Evolutionary conservation across 2,329 filamentous ascomycete genomes (phyloP).

Genomic region (Colletotrichum shisoi): DNA sequence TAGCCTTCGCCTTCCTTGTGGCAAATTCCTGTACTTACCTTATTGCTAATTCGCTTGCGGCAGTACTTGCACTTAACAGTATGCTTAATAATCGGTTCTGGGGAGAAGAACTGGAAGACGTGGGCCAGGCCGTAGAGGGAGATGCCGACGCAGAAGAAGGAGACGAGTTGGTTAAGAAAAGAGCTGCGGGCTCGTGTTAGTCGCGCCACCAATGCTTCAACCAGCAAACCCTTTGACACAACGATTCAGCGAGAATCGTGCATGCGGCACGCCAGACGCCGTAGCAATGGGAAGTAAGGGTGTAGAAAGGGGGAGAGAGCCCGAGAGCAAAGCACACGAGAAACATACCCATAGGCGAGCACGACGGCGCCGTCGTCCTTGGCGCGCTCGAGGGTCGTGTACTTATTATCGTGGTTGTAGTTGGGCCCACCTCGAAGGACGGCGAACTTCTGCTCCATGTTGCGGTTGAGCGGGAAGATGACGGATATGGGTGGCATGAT

Average conservation of each 20-base stretch:
- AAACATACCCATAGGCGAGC: constrained; percentile 72
- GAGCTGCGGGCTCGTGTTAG: constrained; percentile 49
- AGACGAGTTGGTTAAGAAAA: constrained; percentile 70
- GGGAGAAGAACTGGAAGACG: constrained; percentile 66
- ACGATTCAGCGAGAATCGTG: background rate
- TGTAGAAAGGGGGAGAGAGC: background rate
- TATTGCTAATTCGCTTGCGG: constrained; percentile 67
- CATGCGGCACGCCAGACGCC: background rate
- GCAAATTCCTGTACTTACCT: constrained; percentile 54
- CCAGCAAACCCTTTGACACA: no score
- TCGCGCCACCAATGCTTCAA: no score
- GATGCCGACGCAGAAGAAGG: constrained; percentile 71
- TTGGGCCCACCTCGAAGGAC: constrained; percentile 67
- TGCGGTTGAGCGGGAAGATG: constrained; percentile 72
- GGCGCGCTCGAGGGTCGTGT: constrained; percentile 75
- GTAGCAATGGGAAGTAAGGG: background rate
- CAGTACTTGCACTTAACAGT: constrained; percentile 74
- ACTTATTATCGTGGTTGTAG: constrained; percentile 61
- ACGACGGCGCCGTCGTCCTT: constrained; percentile 75
- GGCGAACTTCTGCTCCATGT: constrained; percentile 78
- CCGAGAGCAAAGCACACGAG: background rate
- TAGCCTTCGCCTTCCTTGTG: background rate
- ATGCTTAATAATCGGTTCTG: constrained; percentile 75
- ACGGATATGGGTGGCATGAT: constrained; percentile 74
- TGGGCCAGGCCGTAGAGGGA: constrained; percentile 70